Evolutionary conservation across 768 basidiomycete genomes (phyloP).

Genomic region (Pholiota conissans): DNA sequence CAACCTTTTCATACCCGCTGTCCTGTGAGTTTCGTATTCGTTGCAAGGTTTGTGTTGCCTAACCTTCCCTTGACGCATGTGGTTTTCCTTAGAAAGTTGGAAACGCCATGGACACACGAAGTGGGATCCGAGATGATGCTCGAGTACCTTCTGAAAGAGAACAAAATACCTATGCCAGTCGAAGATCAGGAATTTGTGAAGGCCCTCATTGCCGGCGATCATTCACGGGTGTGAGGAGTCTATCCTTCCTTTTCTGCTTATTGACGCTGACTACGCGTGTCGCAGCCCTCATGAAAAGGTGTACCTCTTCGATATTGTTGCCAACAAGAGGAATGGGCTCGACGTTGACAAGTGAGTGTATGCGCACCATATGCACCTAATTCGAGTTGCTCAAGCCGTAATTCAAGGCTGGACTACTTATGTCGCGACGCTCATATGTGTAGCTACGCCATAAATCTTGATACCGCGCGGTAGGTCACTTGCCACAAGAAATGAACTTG

Average conservation of each 20-base stretch:
- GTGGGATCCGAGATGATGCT: constrained; percentile 83
- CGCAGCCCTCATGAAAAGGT: constrained; percentile 54
- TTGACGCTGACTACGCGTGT: not conserved
- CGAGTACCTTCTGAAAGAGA: constrained; percentile 59
- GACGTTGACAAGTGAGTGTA: constrained; percentile 77
- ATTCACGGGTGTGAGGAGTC: constrained; percentile 41
- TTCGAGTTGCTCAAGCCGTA: not conserved
- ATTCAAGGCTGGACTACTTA: constrained; percentile 75
- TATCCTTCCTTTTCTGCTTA: not conserved
- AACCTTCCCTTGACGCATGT: not conserved
- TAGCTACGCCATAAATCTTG: constrained; percentile 58
- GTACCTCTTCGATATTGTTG: constrained; percentile 82
- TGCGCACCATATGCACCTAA: not conserved
- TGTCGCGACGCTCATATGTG: constrained; percentile 69
- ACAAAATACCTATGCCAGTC: constrained; percentile 46
- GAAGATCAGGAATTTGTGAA: constrained; percentile 65
- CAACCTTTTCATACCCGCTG: constrained; percentile 63
- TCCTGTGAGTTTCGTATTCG: constrained; percentile 42
- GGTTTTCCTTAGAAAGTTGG: constrained; percentile 7
- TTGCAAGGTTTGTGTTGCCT: constrained; percentile 10
- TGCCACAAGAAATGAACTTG: not conserved
- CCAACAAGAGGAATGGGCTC: constrained; percentile 77
- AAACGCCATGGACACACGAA: constrained; percentile 65
- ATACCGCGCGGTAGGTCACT: constrained; percentile 27
- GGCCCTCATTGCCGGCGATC: constrained; percentile 73